A percentile compares a stretch with the other conserved stretches of the same genome.
These are phyloP conservation scores for Lentinula raphanica DNA, from an alignment of 768 basidiomycete species.

Conservation along the genomic window DNA sequence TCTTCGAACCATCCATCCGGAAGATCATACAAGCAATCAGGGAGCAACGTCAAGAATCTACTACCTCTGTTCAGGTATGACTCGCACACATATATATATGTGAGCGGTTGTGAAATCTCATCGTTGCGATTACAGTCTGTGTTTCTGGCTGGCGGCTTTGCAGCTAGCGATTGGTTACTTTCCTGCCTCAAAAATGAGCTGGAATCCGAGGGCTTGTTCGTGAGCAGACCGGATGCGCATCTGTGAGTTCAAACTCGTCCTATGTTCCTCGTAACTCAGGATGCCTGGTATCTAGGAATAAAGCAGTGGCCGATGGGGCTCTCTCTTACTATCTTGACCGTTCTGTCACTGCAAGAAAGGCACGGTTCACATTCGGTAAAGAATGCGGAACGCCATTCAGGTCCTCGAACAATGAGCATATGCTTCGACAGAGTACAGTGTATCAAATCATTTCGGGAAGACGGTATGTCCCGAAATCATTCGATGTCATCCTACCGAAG, in stretches of 20 bases:
- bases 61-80: conserved; percentile 22
- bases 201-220: conserved; percentile 24
- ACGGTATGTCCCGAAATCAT: not conserved
- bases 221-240: conserved; percentile 40
- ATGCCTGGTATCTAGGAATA: conserved; percentile 25
- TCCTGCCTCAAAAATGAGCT: conserved; percentile 32
- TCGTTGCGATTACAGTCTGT: too few species aligned
- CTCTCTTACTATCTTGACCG: conserved; percentile 33
- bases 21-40: conserved; percentile 31
- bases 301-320: conserved; percentile 39
- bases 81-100: too few species aligned
- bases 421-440: conserved; percentile 14
- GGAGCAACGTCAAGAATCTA: conserved; percentile 25
- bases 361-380: conserved; percentile 32
- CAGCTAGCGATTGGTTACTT: conserved; percentile 46
- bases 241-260: conserved; percentile 32
- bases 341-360: conserved; percentile 31
- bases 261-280: not conserved
- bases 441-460: not conserved
- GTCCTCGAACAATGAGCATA: conserved; percentile 21
- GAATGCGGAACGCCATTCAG: conserved; percentile 19
- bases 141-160: conserved; percentile 51
- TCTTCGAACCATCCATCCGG: conserved; percentile 41
- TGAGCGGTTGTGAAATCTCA: too few species aligned
- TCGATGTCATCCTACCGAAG: not conserved